phyloP scores from a whole-genome alignment of 1,284 basidiomycete species.

The Cryptococcus deneoformans region DNA sequence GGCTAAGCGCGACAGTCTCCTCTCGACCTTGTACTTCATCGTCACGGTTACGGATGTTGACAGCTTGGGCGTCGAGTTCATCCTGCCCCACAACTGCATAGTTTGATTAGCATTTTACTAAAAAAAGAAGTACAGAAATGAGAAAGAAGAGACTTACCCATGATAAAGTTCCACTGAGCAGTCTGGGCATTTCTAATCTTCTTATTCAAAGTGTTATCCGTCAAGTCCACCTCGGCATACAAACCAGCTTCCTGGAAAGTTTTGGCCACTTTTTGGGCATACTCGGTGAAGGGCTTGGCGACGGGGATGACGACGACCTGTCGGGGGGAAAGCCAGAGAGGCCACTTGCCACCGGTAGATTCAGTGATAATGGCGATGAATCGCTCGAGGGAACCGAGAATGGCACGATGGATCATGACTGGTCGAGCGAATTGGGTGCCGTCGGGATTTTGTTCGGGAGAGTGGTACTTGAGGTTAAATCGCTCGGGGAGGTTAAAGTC shows the following conservation, averaged over 20 bases:
- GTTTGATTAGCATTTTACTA: not conserved
- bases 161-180: slow-evolving; percentile 95
- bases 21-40: slow-evolving; percentile 57
- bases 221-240: slow-evolving; percentile 89
- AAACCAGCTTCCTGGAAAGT: slow-evolving; percentile 69
- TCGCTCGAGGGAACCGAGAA: slow-evolving; percentile 89
- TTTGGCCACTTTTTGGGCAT: slow-evolving; percentile 71
- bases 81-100: slow-evolving; percentile 85
- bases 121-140: not conserved
- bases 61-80: slow-evolving; percentile 77
- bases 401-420: slow-evolving; percentile 98
- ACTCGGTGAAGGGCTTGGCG: slow-evolving; percentile 77
- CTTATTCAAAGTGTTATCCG: slow-evolving; percentile 90
- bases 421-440: slow-evolving; percentile 65
- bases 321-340: slow-evolving; percentile 96
- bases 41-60: slow-evolving; percentile 94
- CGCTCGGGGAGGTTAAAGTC: slow-evolving; percentile 99
- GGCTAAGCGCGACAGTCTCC: slow-evolving; percentile 44
- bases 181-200: slow-evolving; percentile 93
- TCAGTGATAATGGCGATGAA: slow-evolving; percentile 98
- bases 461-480: slow-evolving; percentile 92
- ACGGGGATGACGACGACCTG: slow-evolving; percentile 95
- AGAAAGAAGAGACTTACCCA: slow-evolving; percentile 58
- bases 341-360: slow-evolving; percentile 98
- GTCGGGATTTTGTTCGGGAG: slow-evolving; percentile 50